These are phyloP conservation scores for Styphnolobium japonicum DNA, from an alignment of 306 rosid genomes.

Conservation along the genomic window DNA sequence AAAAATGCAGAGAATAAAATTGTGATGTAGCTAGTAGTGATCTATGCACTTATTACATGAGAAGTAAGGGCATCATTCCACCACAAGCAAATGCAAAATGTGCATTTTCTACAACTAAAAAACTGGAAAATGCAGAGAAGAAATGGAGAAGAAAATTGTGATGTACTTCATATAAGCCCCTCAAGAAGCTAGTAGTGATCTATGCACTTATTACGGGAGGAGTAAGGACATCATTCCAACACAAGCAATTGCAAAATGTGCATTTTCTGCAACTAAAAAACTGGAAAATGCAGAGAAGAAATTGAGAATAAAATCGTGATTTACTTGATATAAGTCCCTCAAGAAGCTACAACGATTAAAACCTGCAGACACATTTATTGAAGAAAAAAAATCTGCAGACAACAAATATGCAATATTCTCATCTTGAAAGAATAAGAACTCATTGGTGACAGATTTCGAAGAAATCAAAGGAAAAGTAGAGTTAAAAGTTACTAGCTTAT, in stretches of 20 bases:
- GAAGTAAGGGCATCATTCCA: neutral
- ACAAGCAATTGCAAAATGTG: neutral
- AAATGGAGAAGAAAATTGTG: neutral
- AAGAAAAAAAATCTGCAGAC: neutral
- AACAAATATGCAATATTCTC: constrained; percentile 1
- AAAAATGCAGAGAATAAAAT: no score
- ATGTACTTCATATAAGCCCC: neutral
- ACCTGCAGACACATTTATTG: neutral
- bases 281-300: neutral
- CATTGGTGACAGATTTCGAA: neutral
- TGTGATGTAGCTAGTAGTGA: no score
- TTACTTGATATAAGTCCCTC: neutral
- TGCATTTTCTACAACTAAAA: constrained; percentile 3
- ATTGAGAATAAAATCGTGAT: neutral
- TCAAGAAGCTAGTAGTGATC: neutral
- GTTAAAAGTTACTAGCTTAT: constrained; percentile 11
- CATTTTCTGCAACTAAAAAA: neutral
- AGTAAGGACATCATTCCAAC: neutral
- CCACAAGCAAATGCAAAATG: neutral
- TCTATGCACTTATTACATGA: no score
- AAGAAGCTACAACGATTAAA: neutral
- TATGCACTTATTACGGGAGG: no score
- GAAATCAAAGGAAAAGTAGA: neutral
- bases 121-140: neutral
- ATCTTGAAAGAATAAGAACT: neutral